Conservation (phyloP, 192 early-diverging fungal species). For the Spizellomyces sp. region DNA sequence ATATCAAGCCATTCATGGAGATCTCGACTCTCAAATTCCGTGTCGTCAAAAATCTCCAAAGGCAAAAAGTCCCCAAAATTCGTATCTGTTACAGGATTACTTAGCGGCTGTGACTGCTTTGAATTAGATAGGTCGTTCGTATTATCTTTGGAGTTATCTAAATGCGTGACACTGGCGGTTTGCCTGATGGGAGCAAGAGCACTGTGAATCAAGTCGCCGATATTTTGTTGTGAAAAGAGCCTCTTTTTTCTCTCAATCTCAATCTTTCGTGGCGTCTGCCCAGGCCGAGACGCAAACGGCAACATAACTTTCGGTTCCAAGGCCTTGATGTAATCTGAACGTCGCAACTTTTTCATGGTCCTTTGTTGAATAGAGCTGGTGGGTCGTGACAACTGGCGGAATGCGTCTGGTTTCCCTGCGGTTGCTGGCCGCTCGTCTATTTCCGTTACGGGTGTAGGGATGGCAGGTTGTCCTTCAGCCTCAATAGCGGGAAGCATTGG, state of each 20-base stretch:
- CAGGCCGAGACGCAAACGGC: conserved; percentile 46
- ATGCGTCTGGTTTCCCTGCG: no score
- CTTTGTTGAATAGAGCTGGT: no score
- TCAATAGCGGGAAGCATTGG: no score
- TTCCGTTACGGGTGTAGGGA: no score
- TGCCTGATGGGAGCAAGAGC: conserved; percentile 17
- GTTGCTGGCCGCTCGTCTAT: no score
- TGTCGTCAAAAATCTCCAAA: conserved; percentile 49
- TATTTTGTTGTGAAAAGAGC: conserved; percentile 46
- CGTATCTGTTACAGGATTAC: background rate
- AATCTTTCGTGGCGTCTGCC: conserved; percentile 57
- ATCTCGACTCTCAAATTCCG: conserved; percentile 51
- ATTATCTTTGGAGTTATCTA: no score
- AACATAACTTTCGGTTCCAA: conserved; percentile 58
- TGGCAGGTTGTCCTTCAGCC: no score
- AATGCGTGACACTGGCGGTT: conserved; percentile 3
- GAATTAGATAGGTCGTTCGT: background rate
- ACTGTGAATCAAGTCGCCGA: conserved; percentile 19
- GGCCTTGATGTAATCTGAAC: conserved; percentile 38
- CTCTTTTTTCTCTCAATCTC: conserved; percentile 59
- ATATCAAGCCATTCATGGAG: conserved; percentile 55
- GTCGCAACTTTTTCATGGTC: background rate
- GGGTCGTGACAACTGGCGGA: no score
- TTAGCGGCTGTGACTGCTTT: background rate
- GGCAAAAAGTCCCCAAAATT: conserved; percentile 34